Evolutionary conservation across 2,329 filamentous ascomycete species (phyloP).

Genomic region (Emydomyces testavorans): DNA sequence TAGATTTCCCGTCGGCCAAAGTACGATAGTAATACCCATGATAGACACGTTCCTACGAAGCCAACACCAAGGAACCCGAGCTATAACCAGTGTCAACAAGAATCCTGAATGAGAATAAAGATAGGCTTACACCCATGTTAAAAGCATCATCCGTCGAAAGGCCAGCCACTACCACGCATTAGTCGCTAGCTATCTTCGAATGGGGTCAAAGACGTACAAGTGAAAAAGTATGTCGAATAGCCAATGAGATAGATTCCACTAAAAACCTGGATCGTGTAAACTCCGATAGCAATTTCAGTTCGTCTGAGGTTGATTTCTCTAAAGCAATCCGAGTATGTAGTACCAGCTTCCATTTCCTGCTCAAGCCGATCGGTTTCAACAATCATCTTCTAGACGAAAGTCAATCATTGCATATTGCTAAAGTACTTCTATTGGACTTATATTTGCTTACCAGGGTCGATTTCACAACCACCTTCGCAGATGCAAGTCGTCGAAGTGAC

Average conservation of each 20-base stretch:
- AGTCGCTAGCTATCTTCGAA: neutral
- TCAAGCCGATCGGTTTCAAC: slow-evolving; percentile 23
- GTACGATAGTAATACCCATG: slow-evolving; percentile 27
- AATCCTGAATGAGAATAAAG: neutral
- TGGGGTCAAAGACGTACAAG: slow-evolving; percentile 1
- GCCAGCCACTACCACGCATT: slow-evolving; percentile 17
- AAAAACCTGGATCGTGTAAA: slow-evolving; percentile 36
- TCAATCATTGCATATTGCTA: neutral
- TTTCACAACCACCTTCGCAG: slow-evolving; percentile 17
- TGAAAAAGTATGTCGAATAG: slow-evolving; percentile 25
- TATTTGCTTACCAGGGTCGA: slow-evolving; percentile 13
- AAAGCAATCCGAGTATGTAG: slow-evolving; percentile 33
- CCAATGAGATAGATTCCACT: slow-evolving; percentile 36
- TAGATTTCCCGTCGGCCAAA: slow-evolving; percentile 28
- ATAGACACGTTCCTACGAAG: slow-evolving; percentile 30
- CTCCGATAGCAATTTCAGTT: slow-evolving; percentile 35
- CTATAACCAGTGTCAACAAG: slow-evolving; percentile 9
- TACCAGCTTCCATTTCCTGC: slow-evolving; percentile 31
- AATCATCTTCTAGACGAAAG: slow-evolving; percentile 16
- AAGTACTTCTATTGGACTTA: neutral
- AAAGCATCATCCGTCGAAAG: slow-evolving; percentile 28
- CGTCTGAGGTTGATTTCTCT: slow-evolving; percentile 32
- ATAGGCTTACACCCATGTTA: slow-evolving; percentile 25
- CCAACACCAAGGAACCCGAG: slow-evolving; percentile 30
- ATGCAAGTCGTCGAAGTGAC: slow-evolving; percentile 18